Base-by-base conservation (phyloP, 441 rosid species). In the Breynia disticha region DNA sequence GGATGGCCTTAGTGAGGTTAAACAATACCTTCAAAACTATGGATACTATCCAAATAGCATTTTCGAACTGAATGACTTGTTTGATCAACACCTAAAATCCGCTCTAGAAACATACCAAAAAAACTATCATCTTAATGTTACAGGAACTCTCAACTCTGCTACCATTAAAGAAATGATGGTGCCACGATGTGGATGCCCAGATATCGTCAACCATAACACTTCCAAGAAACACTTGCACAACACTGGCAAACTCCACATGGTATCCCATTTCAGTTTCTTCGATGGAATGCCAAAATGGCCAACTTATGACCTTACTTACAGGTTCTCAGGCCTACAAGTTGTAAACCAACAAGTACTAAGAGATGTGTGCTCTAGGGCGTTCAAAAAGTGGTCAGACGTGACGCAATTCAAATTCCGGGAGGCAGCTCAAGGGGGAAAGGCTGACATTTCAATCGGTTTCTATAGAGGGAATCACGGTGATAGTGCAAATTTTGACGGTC, bases 91-190 rank as follows among this genome's bases (percentile, higher is more conserved):
- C 0, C 54, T 78, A 17, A 68, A 67, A 44, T 49, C 52, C 0
- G 78, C 79, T 4, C 10, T 78, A 38, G 52, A 45, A 56, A 67
- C 59, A 14, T 72, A 74, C 53, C 76, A 75, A 17, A n/a, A n/a
- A n/a, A n/a, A n/a, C n/a, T n/a, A n/a, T n/a, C n/a, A n/a, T n/a
- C n/a, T n/a, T n/a, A n/a, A n/a, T n/a, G n/a, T n/a, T n/a, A n/a
- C n/a, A n/a, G n/a, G n/a, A n/a, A n/a, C n/a, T n/a, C n/a, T n/a
- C 5, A 70, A 78, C 44, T 41, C 59, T 1, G 22, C 14, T 7
- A 75, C 78, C 0, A 24, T 64, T 0, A 39, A 35, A 8, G 45
- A 46, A 13, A 67, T 78, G 73, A 54, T 10, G 52, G 39, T n/a
- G 4, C 76, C 76, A 0, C 59, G 76, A 16, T 77, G 77, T 1